Percentiles rank a stretch among this genome's conserved stretches.
Evolutionary conservation across 768 basidiomycete species (phyloP).

Genomic region (Cantharellus cinnabarinus): DNA sequence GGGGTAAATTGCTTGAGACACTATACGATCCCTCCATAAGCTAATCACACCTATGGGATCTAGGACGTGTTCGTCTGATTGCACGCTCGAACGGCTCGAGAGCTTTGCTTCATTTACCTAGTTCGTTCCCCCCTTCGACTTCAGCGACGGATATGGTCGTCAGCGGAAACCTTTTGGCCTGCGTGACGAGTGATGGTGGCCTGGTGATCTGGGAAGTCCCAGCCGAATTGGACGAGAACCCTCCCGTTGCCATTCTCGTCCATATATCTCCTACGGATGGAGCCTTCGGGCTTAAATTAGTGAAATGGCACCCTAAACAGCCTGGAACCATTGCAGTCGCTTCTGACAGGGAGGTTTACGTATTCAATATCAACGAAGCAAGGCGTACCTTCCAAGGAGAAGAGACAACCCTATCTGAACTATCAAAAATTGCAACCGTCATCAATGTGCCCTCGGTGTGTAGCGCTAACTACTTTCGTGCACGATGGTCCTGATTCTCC

Average conservation of each 20-base stretch:
- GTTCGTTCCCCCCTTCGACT: slow-evolving; percentile 34
- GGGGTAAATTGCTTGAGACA: slow-evolving; percentile 24
- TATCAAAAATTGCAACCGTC: slow-evolving; percentile 45
- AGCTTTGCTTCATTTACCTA: slow-evolving; percentile 53
- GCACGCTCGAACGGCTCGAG: slow-evolving; percentile 77
- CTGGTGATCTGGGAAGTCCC: slow-evolving; percentile 81
- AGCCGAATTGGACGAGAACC: slow-evolving; percentile 66
- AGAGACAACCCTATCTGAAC: slow-evolving; percentile 44
- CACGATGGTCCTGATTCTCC: background rate
- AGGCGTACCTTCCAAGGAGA: slow-evolving; percentile 40
- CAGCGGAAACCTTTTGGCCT: slow-evolving; percentile 59
- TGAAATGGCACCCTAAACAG: slow-evolving; percentile 80
- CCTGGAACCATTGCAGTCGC: slow-evolving; percentile 49
- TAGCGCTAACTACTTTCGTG: slow-evolving; percentile 1
- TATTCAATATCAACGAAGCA: slow-evolving; percentile 50
- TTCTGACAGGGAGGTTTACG: slow-evolving; percentile 51
- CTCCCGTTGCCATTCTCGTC: slow-evolving; percentile 33
- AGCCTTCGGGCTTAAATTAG: slow-evolving; percentile 46
- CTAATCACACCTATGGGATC: slow-evolving; percentile 1
- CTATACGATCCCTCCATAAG: background rate
- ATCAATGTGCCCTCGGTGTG: slow-evolving; percentile 54
- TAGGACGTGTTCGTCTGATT: slow-evolving; percentile 70
- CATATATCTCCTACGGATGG: slow-evolving; percentile 21
- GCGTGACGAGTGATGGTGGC: slow-evolving; percentile 73
- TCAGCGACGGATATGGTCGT: slow-evolving; percentile 77